Conservation (phyloP, 1,284 basidiomycete species). For the Apiotrichum mycotoxinovorans region DNA sequence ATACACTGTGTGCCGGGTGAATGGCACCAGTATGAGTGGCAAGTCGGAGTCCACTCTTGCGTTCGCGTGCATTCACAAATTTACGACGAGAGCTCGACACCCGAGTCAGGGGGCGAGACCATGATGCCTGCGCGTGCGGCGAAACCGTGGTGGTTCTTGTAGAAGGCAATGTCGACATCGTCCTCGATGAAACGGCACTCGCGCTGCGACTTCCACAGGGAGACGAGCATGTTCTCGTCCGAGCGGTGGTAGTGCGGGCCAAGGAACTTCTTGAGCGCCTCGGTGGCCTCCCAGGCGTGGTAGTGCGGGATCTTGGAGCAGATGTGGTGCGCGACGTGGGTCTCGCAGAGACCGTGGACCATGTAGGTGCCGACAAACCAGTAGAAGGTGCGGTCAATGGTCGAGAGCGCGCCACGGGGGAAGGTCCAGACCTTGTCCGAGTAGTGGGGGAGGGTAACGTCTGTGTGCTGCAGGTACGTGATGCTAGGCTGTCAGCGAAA, state of each 20-base stretch:
- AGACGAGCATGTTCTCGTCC: constrained; percentile 55
- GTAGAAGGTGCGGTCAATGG: constrained; percentile 82
- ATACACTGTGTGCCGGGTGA: too few species aligned
- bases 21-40: too few species aligned
- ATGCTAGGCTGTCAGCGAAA: constrained; percentile 49
- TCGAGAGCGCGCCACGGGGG: constrained; percentile 90
- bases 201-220: constrained; percentile 54
- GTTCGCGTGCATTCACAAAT: background rate
- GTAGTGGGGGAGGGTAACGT: constrained; percentile 63
- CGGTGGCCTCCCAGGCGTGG: constrained; percentile 77
- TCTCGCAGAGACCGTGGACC: constrained; percentile 82
- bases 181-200: constrained; percentile 76
- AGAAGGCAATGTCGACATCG: constrained; percentile 84
- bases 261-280: constrained; percentile 78
- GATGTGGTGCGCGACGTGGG: constrained; percentile 86
- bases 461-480: constrained; percentile 74
- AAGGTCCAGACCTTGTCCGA: constrained; percentile 86
- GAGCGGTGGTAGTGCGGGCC: constrained; percentile 56
- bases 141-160: constrained; percentile 78
- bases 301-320: constrained; percentile 91
- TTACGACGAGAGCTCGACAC: constrained; percentile 60
- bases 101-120: constrained; percentile 68
- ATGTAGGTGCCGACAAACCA: constrained; percentile 73
- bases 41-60: too few species aligned
- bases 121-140: constrained; percentile 63